Evolutionary conservation across 108 stramenopile genomes (phyloP).

Genomic region (Skeletonema marinoi): DNA sequence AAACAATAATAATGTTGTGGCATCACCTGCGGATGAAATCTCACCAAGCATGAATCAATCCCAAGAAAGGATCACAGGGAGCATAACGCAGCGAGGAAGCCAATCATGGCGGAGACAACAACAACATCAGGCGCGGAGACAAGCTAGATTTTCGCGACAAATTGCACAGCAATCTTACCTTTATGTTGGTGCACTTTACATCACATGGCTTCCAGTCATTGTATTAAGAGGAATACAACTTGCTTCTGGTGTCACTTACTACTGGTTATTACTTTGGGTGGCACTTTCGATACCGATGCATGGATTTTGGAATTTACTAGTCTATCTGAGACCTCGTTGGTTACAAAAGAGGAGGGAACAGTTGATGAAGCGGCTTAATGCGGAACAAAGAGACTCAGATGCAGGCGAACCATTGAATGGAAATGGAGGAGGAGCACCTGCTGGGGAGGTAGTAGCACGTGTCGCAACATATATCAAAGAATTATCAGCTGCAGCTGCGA

Average conservation of each 20-base stretch:
- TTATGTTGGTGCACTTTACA: background rate
- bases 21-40: too few relatives aligned
- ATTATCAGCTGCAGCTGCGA: background rate
- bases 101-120: background rate
- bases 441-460: background rate
- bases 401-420: background rate
- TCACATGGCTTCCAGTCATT: background rate
- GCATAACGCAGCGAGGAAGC: too few relatives aligned
- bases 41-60: too few relatives aligned
- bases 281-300: constrained; percentile 12
- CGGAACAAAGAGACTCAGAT: background rate
- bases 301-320: constrained; percentile 19
- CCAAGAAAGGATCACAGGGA: too few relatives aligned
- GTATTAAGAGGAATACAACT: background rate
- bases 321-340: constrained; percentile 11
- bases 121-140: background rate
- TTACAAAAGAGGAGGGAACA: constrained; percentile 10
- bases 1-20: too few relatives aligned
- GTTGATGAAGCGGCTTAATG: background rate
- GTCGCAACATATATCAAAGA: background rate
- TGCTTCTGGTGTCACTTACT: constrained; percentile 1
- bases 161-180: background rate
- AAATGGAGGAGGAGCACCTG: background rate
- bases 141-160: background rate
- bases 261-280: constrained; percentile 4